These are phyloP conservation scores for Pseudohalonectria lignicola DNA, from an alignment of 2,329 filamentous ascomycete species.

Conservation along the genomic window DNA sequence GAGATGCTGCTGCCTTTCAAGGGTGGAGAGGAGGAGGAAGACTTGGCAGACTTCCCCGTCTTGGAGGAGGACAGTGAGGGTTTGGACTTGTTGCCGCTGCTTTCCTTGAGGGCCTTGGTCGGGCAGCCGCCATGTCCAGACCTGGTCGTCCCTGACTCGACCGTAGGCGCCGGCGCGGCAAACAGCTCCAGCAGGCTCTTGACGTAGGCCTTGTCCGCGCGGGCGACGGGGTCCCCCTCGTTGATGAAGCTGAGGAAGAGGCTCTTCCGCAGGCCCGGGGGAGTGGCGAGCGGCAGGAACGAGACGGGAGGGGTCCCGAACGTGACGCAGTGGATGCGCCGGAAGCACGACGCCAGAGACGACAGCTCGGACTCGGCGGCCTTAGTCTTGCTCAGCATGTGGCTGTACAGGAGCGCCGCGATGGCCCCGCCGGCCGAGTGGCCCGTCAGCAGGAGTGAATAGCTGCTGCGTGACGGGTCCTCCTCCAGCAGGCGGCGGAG, in stretches of 20 bases:
- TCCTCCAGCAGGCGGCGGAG: constrained; percentile 61
- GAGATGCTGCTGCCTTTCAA: neutral
- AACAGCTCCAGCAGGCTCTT: constrained; percentile 62
- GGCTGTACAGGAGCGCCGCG: constrained; percentile 66
- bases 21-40: neutral
- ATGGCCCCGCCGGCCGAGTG: constrained; percentile 82
- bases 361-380: constrained; percentile 57
- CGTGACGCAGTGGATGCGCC: constrained; percentile 71
- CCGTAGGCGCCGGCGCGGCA: constrained; percentile 42
- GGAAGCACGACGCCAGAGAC: constrained; percentile 58
- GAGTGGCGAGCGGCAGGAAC: constrained; percentile 55
- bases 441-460: constrained; percentile 71
- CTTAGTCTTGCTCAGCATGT: constrained; percentile 57
- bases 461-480: constrained; percentile 52
- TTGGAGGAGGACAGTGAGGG: neutral
- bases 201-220: constrained; percentile 69
- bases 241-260: constrained; percentile 75
- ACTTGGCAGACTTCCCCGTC: neutral
- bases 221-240: constrained; percentile 70
- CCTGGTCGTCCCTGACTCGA: constrained; percentile 3
- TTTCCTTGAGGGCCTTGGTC: too few relatives aligned
- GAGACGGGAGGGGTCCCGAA: constrained; percentile 77
- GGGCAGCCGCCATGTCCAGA: too few relatives aligned
- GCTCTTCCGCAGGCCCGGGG: constrained; percentile 46
- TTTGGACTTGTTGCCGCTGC: neutral